Base-by-base conservation (phyloP, 331 rosid species). In the Cydonia oblonga region DNA sequence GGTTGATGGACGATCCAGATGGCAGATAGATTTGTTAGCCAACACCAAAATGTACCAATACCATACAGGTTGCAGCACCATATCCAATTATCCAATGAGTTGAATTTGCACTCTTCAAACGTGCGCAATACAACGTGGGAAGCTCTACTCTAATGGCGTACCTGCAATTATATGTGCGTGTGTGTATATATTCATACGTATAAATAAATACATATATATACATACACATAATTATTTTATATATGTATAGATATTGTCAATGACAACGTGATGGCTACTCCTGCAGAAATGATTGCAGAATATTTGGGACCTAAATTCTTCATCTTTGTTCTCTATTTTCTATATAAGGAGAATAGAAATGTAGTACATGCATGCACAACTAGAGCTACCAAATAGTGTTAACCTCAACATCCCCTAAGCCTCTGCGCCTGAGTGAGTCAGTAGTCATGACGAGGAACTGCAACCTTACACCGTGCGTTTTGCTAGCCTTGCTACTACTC, bases 251-350 rank as follows among this genome's bases (percentile, higher is more conserved):
- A 46, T 5, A 23, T 52, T 63, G 38, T 40, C 69, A 32, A 54
- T 19, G 52, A 54, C 70, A 68, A 83, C 86, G 86, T 83, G 86
- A 78, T 42, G 49, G 46, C 83, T 79, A 75, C 84, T 54, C 74
- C 38, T 52, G 28, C 19, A 19, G n/a, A 29, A 61, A 28, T 60
- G 65, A 60, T 6, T 60, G 35, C 38, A 60, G 65, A 60, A 25
- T 26, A 42, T 14, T 26, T 6, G 4, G 8, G 24, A n/a, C 33
- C 18, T 6, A 26, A 13, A 9, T 18, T 16, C 8, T 20, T 30
- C 57, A 6, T 22, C 3, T 12, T 57, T 30, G 23, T 51, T 57
- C 8, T 35, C 69, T 15, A n/a, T 25, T 56, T 44, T 51, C 24
- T 64, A 65, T 74, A 8, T 64, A 35, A 63, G 19, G 61, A 16